phyloP scores from a whole-genome alignment of 345 rosid species.

The Salix exigua region DNA sequence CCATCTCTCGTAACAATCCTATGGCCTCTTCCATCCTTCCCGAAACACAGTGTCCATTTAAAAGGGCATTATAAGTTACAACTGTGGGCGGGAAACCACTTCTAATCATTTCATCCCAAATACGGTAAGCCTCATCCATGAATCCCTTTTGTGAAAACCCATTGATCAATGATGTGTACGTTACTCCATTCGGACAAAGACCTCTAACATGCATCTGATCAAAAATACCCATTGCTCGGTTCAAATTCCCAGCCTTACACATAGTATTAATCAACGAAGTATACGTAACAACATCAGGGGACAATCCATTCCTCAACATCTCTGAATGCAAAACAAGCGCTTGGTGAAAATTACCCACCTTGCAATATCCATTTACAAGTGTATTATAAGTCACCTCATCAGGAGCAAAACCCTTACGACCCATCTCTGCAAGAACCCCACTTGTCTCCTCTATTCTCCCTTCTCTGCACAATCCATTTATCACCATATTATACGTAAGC shows the following conservation, averaged over 20 bases:
- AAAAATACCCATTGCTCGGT: conserved; percentile 68
- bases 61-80: conserved; percentile 74
- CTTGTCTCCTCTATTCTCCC: conserved; percentile 72
- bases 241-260: conserved; percentile 82
- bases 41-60: conserved; percentile 65
- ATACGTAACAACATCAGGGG: conserved; percentile 77
- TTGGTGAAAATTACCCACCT: conserved; percentile 71
- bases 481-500: conserved; percentile 68
- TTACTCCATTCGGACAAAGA: conserved; percentile 66
- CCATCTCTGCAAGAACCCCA: conserved; percentile 56
- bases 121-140: conserved; percentile 56
- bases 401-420: conserved; percentile 45
- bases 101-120: conserved; percentile 56
- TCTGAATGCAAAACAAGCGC: conserved; percentile 72
- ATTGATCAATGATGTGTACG: conserved; percentile 74
- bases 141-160: conserved; percentile 73
- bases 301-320: conserved; percentile 71
- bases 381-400: conserved; percentile 84
- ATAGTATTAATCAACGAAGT: conserved; percentile 74
- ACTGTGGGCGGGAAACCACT: conserved; percentile 68
- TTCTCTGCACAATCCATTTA: conserved; percentile 72
- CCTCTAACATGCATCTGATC: conserved; percentile 83
- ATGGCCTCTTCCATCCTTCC: conserved; percentile 68
- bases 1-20: conserved; percentile 50
- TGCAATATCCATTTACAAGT: conserved; percentile 76